A percentile compares a stretch with the other conserved stretches of the same genome.
Conservation (phyloP, 1,139 yeast genomes). For the Suhomyces anneliseae region DNA sequence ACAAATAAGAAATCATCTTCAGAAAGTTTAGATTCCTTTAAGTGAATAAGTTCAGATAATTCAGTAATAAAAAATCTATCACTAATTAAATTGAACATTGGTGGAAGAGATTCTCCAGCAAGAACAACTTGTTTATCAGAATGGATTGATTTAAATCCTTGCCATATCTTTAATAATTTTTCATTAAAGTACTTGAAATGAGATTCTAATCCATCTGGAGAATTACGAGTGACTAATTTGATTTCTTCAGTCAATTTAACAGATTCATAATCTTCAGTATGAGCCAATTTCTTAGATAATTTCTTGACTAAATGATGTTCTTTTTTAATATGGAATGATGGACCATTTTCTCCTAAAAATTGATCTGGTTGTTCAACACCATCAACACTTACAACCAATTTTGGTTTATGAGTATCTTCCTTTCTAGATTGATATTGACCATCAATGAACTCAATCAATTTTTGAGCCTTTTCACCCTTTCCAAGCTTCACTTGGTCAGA, state of each 20-base stretch:
- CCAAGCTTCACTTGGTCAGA: conserved; percentile 36
- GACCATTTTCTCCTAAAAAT: conserved; percentile 20
- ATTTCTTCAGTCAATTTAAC: conserved; percentile 38
- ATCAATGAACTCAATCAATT: conserved; percentile 28
- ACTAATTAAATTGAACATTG: conserved; percentile 29
- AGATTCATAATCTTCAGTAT: conserved; percentile 9
- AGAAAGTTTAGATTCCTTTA: conserved; percentile 14
- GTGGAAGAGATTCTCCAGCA: conserved; percentile 6
- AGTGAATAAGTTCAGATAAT: conserved; percentile 46
- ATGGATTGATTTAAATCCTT: conserved; percentile 20
- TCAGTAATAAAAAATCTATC: conserved; percentile 50
- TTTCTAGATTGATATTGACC: conserved; percentile 16
- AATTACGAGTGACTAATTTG: conserved; percentile 25
- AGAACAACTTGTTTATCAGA: conserved; percentile 12
- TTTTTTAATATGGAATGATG: conserved; percentile 22
- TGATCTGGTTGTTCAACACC: conserved; percentile 37
- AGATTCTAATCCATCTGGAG: conserved; percentile 21
- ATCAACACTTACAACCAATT: conserved; percentile 37
- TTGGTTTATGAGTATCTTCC: conserved; percentile 21
- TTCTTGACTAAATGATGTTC: conserved; percentile 17
- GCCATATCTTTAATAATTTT: conserved; percentile 39
- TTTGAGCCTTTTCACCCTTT: conserved; percentile 21
- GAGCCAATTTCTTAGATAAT: conserved; percentile 20
- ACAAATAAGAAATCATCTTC: conserved; percentile 30
- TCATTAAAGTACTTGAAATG: conserved; percentile 37